Conservation (phyloP, 2,329 filamentous ascomycete genomes). For the Curvularia hawaiiensis region DNA sequence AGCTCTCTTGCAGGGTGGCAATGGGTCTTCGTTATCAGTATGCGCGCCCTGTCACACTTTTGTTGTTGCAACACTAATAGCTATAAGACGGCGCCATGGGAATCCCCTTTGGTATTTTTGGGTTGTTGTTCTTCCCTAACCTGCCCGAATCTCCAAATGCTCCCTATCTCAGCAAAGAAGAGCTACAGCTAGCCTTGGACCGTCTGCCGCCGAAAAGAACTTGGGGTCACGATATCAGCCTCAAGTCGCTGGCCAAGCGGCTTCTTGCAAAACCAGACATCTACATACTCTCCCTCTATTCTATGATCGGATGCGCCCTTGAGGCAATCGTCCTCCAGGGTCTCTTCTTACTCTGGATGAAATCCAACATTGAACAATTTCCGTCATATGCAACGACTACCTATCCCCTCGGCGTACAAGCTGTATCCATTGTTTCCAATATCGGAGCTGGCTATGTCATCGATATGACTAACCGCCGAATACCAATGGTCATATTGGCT, state of each 20-base stretch:
- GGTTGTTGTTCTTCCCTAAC: constrained; percentile 36
- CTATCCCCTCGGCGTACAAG: constrained; percentile 63
- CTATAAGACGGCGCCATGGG: constrained; percentile 37
- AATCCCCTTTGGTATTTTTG: constrained; percentile 37
- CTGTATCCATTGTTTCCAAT: constrained; percentile 60
- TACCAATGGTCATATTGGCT: constrained; percentile 46
- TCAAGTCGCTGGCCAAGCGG: constrained; percentile 30
- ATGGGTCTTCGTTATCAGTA: constrained; percentile 40
- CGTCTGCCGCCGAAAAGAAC: constrained; percentile 33
- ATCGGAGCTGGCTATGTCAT: constrained; percentile 47
- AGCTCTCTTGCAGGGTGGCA: constrained; percentile 34
- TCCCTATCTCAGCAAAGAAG: constrained; percentile 31
- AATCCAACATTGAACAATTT: constrained; percentile 25
- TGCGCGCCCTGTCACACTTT: background rate
- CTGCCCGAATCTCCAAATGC: constrained; percentile 33
- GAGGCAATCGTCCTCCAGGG: constrained; percentile 43
- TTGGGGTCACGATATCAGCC: constrained; percentile 32
- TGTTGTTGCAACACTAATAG: background rate
- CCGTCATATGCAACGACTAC: constrained; percentile 59
- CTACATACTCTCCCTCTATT: constrained; percentile 50
- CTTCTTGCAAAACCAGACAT: constrained; percentile 35
- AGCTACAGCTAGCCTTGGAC: constrained; percentile 32
- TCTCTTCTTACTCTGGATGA: constrained; percentile 35
- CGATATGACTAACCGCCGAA: constrained; percentile 44
- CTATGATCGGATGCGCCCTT: constrained; percentile 43